phyloP scores from a whole-genome alignment of 202 grass and related monocot species.

The Carex arenaria region DNA sequence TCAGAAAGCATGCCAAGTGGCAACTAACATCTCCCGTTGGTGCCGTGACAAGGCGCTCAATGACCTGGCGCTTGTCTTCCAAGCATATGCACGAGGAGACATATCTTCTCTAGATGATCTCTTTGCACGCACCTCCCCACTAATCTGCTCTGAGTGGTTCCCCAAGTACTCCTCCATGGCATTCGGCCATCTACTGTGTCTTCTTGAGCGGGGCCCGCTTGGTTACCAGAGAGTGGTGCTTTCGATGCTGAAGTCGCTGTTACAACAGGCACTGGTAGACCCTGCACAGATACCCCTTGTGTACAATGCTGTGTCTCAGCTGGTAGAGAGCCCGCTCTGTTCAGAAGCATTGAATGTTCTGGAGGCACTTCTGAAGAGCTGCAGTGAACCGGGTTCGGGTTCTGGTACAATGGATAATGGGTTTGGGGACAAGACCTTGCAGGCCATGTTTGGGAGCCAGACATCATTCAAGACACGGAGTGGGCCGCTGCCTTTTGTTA shows the following conservation, averaged over 20 bases:
- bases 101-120: slow-evolving; percentile 64
- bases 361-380: slow-evolving; percentile 83
- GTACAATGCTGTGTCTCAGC: slow-evolving; percentile 83
- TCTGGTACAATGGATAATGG: slow-evolving; percentile 47
- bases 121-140: slow-evolving; percentile 53
- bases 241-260: slow-evolving; percentile 79
- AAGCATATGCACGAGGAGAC: slow-evolving; percentile 61
- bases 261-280: slow-evolving; percentile 86
- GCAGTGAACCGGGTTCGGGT: slow-evolving; percentile 47
- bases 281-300: slow-evolving; percentile 82
- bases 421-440: slow-evolving; percentile 57
- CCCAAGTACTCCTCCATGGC: slow-evolving; percentile 91
- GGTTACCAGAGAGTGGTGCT: slow-evolving; percentile 90
- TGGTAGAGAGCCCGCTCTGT: slow-evolving; percentile 74
- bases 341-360: slow-evolving; percentile 80
- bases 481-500: slow-evolving; percentile 56
- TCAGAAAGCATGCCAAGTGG: slow-evolving; percentile 86
- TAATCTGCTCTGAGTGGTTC: slow-evolving; percentile 83
- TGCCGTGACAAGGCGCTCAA: slow-evolving; percentile 56
- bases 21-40: slow-evolving; percentile 82
- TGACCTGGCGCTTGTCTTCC: slow-evolving; percentile 66
- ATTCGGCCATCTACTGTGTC: slow-evolving; percentile 85
- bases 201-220: slow-evolving; percentile 82
- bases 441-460: slow-evolving; percentile 63
- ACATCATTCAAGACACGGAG: slow-evolving; percentile 91